Conservation (phyloP, 805 yeast species). For the Ogataea pilisensis region DNA sequence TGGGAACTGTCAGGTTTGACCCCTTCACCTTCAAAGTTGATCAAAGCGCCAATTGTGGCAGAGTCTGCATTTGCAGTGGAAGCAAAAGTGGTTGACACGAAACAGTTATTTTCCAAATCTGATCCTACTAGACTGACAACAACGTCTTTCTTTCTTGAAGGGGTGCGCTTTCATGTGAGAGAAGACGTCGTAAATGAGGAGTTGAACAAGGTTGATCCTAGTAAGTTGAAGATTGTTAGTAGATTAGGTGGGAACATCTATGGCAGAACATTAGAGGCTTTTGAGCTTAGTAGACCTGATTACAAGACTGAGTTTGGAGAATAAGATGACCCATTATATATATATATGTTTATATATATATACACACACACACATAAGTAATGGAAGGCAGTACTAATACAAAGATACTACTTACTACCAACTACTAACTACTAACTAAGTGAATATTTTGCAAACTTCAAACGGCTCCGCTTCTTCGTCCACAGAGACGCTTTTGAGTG, state of each 20-base stretch:
- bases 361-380: no score
- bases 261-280: conserved; percentile 41
- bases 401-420: no score
- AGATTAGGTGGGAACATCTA: conserved; percentile 53
- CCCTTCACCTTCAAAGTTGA: conserved; percentile 38
- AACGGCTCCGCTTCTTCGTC: no score
- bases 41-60: conserved; percentile 53
- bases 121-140: conserved; percentile 36
- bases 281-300: conserved; percentile 42
- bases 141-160: conserved; percentile 45
- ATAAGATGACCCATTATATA: no score
- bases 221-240: conserved; percentile 48
- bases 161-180: conserved; percentile 51
- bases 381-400: no score
- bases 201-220: conserved; percentile 36
- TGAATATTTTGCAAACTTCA: no score
- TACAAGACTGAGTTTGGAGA: no score
- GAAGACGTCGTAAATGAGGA: conserved; percentile 48
- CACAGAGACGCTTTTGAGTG: no score
- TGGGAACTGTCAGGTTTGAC: conserved; percentile 55
- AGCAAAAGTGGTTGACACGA: conserved; percentile 42
- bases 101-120: conserved; percentile 40
- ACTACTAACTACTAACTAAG: no score
- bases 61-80: conserved; percentile 61
- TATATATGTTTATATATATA: no score